Base-by-base conservation (phyloP, 305 asterid species). In the Plantago rigida region DNA sequence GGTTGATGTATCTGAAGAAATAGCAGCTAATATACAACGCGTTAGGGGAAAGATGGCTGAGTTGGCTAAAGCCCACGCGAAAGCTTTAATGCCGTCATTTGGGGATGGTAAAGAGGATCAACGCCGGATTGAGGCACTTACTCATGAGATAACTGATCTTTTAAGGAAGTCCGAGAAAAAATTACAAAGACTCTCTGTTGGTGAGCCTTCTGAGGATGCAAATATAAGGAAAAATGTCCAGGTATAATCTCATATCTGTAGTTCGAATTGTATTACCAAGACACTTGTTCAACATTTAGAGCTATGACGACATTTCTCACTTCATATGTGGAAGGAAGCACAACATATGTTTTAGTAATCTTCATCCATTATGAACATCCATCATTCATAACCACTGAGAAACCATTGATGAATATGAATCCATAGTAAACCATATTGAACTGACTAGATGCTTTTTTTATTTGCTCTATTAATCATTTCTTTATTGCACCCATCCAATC, bases 61-160 rank as follows among this genome's bases (percentile, higher is more conserved):
- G 78, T 81, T 93, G 64, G 84, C 92, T 56, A 93, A 89, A 78
- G 95, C 99, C 75, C 99, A 93, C 78, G 97, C 96, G 52, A 89
- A 93, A 78, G 99, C 99, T 76, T 83, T 93, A 71, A 87, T 93
- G 99, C 97, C 99, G 56, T 87, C 97, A 63, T 93, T 93, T 73
- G 99, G 99, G 69, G 99, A 93, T 77, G 96, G 96, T 70, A 89
- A 81, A 82, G 99, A 93, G 79, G 99, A 93, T 78, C 99, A 93
- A 63, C 94, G 72, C 44, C 85, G 68, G 67, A 93, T 93, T 54
- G 99, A 93, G 82, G 64, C 87, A 64, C 95, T 89, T 68, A 93
- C 99, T 28, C 94, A 81, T 10, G 96, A 93, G 79, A 87, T 93
- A 65, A 93, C 99, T 69, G 82, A 75, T 79, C 92, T 86, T 36